Conservation (phyloP, 2,329 filamentous ascomycete species). For the Fusarium lyarnte region DNA sequence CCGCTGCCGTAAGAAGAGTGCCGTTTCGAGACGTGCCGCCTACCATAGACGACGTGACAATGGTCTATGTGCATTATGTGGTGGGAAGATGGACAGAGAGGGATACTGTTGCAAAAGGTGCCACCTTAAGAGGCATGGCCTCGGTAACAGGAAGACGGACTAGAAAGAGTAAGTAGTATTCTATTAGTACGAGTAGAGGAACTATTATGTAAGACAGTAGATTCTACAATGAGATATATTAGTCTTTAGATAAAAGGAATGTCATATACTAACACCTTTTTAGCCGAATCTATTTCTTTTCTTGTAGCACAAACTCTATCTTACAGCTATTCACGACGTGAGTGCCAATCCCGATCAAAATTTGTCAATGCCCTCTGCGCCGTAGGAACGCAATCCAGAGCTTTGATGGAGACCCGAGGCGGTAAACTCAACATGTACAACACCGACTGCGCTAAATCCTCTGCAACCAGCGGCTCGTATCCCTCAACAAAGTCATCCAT, state of each 20-base stretch:
- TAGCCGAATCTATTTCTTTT: too few species aligned
- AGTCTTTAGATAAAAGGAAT: neutral
- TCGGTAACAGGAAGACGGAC: neutral
- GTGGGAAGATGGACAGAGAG: neutral
- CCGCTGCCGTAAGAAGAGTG: neutral
- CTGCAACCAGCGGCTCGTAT: conserved; percentile 5
- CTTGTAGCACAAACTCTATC: fast-evolving
- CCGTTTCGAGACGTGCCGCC: fast-evolving
- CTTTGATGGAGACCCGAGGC: conserved; percentile 13
- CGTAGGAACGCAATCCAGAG: conserved; percentile 24
- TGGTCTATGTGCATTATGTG: neutral
- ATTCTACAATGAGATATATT: too few species aligned
- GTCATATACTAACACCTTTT: too few species aligned
- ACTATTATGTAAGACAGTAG: neutral
- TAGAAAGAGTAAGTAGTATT: fast-evolving
- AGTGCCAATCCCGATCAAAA: neutral
- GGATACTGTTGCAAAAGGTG: neutral
- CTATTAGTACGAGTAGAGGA: fast-evolving
- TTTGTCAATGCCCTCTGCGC: neutral
- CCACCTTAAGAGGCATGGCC: fast-evolving
- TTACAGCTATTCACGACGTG: neutral
- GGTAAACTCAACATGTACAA: conserved; percentile 25
- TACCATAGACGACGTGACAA: neutral
- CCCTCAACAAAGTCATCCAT: conserved; percentile 21
- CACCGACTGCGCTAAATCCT: conserved; percentile 12